Conservation (phyloP, 2,329 filamentous ascomycete genomes). For the Verticillium albo-atrum region DNA sequence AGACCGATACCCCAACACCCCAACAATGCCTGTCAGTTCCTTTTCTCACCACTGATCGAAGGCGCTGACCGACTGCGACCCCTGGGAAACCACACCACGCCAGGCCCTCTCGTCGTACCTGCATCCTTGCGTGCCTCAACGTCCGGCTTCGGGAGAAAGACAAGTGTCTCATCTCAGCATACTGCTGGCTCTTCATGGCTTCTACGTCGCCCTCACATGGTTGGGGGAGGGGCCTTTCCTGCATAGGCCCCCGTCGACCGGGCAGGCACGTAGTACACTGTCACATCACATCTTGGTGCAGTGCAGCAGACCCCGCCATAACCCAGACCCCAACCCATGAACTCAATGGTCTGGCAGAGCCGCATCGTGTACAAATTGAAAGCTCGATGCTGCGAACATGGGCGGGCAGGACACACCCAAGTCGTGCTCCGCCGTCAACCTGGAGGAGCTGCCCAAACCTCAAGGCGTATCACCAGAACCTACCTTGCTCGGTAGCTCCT, state of each 20-base stretch:
- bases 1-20: not conserved
- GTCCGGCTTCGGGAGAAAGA: too few species aligned
- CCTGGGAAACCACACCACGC: too few species aligned
- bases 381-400: not conserved
- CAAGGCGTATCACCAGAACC: not conserved
- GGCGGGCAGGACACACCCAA: not conserved
- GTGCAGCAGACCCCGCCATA: not conserved
- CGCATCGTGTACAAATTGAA: not conserved
- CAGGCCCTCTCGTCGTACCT: not conserved
- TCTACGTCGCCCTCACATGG: too few species aligned
- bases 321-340: too few species aligned
- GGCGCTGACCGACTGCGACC: too few species aligned
- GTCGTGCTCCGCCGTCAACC: not conserved
- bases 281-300: not conserved
- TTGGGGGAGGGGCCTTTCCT: not conserved
- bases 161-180: too few species aligned
- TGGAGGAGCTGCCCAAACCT: not conserved
- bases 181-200: too few species aligned
- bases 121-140: not conserved
- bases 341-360: not conserved
- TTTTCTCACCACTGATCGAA: too few species aligned
- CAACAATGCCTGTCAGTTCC: not conserved
- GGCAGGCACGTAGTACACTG: not conserved
- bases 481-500: not conserved
- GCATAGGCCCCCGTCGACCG: too few species aligned